These are phyloP conservation scores for Crassisporium funariophilum DNA, from an alignment of 768 basidiomycete genomes.

Conservation along the genomic window DNA sequence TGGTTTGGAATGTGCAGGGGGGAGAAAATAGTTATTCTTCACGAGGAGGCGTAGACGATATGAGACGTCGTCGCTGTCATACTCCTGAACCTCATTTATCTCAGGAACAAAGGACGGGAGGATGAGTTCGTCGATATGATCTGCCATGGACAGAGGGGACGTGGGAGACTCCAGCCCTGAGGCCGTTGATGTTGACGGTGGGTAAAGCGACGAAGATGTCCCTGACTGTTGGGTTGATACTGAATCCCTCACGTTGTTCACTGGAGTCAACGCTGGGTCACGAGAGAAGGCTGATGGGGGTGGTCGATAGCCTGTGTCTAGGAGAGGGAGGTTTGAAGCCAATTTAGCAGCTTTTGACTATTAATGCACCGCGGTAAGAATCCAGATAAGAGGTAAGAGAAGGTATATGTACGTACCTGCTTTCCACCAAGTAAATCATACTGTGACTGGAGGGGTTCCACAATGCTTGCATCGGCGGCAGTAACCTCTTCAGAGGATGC, in stretches of 20 bases:
- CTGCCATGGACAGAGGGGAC: conserved; percentile 61
- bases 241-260: conserved; percentile 52
- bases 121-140: conserved; percentile 43
- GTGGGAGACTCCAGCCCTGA: conserved; percentile 66
- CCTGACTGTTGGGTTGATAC: conserved; percentile 65
- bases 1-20: conserved; percentile 85
- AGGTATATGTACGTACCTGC: conserved; percentile 34
- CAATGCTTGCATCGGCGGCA: conserved; percentile 32
- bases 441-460: conserved; percentile 27
- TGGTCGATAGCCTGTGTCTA: conserved; percentile 36
- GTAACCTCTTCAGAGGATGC: conserved; percentile 23
- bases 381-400: conserved; percentile 13
- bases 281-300: conserved; percentile 52
- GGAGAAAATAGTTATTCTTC: conserved; percentile 87
- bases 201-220: conserved; percentile 78
- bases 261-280: conserved; percentile 45
- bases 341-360: conserved; percentile 38
- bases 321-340: conserved; percentile 31
- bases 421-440: conserved; percentile 30
- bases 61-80: conserved; percentile 77
- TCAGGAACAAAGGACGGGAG: conserved; percentile 52
- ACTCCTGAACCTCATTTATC: conserved; percentile 50
- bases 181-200: conserved; percentile 66
- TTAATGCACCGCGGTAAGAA: conserved; percentile 17
- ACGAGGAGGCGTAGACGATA: conserved; percentile 83